Evolutionary conservation across 495 filamentous ascomycete genomes (phyloP).

Genomic region (Copromyces sp.): DNA sequence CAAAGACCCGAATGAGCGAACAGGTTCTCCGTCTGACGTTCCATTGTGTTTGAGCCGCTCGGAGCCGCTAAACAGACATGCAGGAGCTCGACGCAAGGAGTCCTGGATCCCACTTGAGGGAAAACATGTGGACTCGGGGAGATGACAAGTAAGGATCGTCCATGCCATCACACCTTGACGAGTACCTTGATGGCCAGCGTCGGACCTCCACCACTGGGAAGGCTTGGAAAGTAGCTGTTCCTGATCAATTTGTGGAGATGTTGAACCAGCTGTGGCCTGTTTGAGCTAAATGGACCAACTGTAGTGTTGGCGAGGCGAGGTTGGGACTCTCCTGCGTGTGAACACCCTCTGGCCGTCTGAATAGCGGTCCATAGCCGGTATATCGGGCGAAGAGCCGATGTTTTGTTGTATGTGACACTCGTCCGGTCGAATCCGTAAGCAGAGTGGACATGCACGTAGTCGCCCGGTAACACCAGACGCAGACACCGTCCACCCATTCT

Average conservation of each 20-base stretch:
- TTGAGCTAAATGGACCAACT: neutral
- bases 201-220: neutral
- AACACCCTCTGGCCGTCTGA: no score
- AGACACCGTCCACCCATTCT: neutral
- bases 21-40: neutral
- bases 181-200: neutral
- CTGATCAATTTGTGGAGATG: neutral
- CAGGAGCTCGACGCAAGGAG: neutral
- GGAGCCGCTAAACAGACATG: neutral
- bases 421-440: neutral
- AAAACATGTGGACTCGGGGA: neutral
- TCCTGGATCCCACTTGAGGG: neutral
- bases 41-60: neutral
- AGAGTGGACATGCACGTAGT: neutral
- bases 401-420: neutral
- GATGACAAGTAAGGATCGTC: neutral
- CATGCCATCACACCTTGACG: neutral
- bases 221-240: neutral
- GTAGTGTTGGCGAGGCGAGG: neutral
- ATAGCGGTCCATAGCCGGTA: neutral
- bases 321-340: neutral
- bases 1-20: neutral
- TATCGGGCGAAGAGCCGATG: neutral
- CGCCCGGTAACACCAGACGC: neutral
- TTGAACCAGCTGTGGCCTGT: neutral